Evolutionary conservation across 345 rosid genomes (phyloP), one percentile per base, ranked within the genome.

Genomic region (Pistacia vera): DNA sequence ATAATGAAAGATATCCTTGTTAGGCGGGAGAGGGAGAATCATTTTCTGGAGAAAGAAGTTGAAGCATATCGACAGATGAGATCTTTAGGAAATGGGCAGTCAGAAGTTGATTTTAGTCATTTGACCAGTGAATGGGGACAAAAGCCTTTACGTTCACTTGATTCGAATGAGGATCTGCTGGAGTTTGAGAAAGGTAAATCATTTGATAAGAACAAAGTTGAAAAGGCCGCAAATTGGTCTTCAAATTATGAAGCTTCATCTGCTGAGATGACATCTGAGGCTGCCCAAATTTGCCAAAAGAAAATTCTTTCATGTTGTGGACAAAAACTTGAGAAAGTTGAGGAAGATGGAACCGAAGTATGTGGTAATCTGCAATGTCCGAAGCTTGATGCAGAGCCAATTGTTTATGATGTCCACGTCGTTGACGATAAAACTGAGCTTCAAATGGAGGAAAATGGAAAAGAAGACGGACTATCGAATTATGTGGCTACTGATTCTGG

Each of bases 1-100:
- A 77, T 95, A 80, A 87, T 95, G 70, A 90, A 95, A 83, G 99
- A 95, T 85, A 92, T 92, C 63, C 83, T 95, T 51, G 74, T 92
- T 9, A 85, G 84, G 81, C 88, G 89, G 78, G 98, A 95, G 63
- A 88, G 69, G 84, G 99, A 93, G 77, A 92, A 86, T 63, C 91
- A 86, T 83, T 86, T 86, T 84, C 78, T 93, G 71, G 97, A 90
- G 86, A 89, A 86, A 75, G 98, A 95, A 88, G 82, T 92, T 68
- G 91, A 89, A 75, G 82, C 92, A 66, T 89, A 89, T 70, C 85
- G 84, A 83, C 85, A 88, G 81, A 79, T 80, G 85, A 75, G 76
- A 70, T 70, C 75, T 78, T 81, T 81, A 8, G 82, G 79, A 59
- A 84, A 78, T 52, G 83, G 80, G 76, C 84, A 70, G 41, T 63